phyloP scores from a whole-genome alignment of 768 basidiomycete genomes.

The Chlorophyllum brunneum region DNA sequence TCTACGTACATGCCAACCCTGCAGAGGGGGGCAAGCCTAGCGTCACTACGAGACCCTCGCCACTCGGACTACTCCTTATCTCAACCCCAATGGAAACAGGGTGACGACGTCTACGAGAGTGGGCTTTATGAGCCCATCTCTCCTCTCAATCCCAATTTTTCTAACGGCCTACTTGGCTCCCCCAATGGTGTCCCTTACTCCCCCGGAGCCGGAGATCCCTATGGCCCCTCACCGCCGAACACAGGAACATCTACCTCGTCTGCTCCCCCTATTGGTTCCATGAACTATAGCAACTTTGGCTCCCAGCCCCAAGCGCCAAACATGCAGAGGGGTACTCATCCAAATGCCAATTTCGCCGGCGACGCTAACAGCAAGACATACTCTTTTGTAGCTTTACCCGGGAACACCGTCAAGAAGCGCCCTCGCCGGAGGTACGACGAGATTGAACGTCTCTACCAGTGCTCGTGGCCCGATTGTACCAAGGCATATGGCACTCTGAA shows the following conservation, averaged over 20 bases:
- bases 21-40: constrained; percentile 42
- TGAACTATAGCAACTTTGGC: constrained; percentile 21
- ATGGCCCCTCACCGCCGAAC: constrained; percentile 59
- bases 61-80: constrained; percentile 33
- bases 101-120: constrained; percentile 29
- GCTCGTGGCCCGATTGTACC: constrained; percentile 72
- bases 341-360: constrained; percentile 28
- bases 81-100: constrained; percentile 35
- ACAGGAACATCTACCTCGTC: constrained; percentile 57
- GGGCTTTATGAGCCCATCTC: constrained; percentile 47
- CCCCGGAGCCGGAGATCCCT: constrained; percentile 44
- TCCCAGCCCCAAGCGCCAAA: constrained; percentile 25
- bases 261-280: constrained; percentile 31
- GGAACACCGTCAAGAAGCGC: constrained; percentile 78
- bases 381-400: constrained; percentile 77
- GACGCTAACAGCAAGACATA: constrained; percentile 63
- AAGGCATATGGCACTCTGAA: constrained; percentile 95
- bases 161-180: constrained; percentile 33
- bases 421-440: constrained; percentile 89
- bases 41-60: constrained; percentile 41
- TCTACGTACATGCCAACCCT: constrained; percentile 39
- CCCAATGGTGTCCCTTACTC: constrained; percentile 41
- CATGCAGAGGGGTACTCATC: constrained; percentile 26
- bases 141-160: constrained; percentile 51
- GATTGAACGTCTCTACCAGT: constrained; percentile 90